Conservation (phyloP, 1,284 basidiomycete species). For the Pseudozyma sp. region DNA sequence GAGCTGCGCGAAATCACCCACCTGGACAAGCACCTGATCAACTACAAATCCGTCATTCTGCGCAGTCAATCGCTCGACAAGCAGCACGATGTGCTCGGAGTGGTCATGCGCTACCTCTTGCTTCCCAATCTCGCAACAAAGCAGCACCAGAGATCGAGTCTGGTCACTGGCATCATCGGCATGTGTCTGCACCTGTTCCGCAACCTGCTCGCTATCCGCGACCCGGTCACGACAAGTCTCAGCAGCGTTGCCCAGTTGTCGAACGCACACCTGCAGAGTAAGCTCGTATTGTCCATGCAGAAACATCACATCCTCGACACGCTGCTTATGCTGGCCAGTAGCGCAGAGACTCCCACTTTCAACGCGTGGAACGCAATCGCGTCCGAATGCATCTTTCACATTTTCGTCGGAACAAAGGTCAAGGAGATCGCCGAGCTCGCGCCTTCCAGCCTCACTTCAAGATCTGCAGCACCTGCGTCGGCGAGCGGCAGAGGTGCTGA, state of each 20-base stretch:
- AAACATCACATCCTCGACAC: constrained; percentile 60
- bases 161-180: constrained; percentile 61
- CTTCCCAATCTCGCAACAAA: constrained; percentile 62
- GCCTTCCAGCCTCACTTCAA: neutral
- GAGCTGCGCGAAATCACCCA: constrained; percentile 49
- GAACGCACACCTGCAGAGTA: constrained; percentile 62
- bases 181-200: constrained; percentile 68
- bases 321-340: constrained; percentile 64
- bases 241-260: constrained; percentile 55
- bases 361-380: constrained; percentile 63
- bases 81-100: constrained; percentile 54
- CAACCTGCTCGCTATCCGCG: constrained; percentile 66
- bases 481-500: neutral
- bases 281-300: constrained; percentile 58
- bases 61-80: constrained; percentile 46
- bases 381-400: constrained; percentile 65
- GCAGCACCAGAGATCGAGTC: constrained; percentile 56
- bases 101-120: constrained; percentile 61
- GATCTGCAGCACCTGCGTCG: neutral
- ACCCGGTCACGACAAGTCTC: constrained; percentile 58
- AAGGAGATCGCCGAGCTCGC: constrained; percentile 35
- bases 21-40: constrained; percentile 54
- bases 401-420: constrained; percentile 57
- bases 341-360: constrained; percentile 59
- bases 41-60: constrained; percentile 66